These are phyloP conservation scores for Stephania cephalantha DNA, from an alignment of 164 flowering plant species.

Conservation along the genomic window DNA sequence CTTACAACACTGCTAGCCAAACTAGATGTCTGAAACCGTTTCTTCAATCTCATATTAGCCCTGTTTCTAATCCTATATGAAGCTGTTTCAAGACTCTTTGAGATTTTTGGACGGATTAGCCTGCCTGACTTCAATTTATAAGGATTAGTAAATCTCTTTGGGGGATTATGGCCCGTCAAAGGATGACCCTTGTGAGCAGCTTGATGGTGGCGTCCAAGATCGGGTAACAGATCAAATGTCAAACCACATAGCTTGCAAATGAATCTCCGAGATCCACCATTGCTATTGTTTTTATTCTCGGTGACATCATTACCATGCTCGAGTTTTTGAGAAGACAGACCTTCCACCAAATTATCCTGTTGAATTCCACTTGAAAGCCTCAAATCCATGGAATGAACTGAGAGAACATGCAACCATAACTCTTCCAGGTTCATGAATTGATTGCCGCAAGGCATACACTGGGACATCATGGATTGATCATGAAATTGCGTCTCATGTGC, in stretches of 20 bases:
- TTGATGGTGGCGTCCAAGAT: constrained; percentile 98
- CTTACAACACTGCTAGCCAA: constrained; percentile 21
- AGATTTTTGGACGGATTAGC: constrained; percentile 56
- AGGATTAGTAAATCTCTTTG: constrained; percentile 53
- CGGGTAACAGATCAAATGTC: constrained; percentile 91
- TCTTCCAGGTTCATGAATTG: constrained; percentile 67
- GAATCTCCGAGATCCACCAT: constrained; percentile 38
- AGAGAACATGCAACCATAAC: constrained; percentile 79
- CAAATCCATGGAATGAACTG: constrained; percentile 52
- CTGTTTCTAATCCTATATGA: constrained; percentile 56
- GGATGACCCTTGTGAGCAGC: constrained; percentile 86
- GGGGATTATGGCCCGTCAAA: constrained; percentile 29
- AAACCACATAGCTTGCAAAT: constrained; percentile 81
- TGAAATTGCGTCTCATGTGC: constrained; percentile 64
- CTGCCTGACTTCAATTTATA: constrained; percentile 64
- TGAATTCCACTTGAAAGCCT: constrained; percentile 34
- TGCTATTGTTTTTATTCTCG: constrained; percentile 30
- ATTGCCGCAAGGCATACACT: constrained; percentile 82
- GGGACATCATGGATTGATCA: constrained; percentile 69
- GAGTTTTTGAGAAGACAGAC: constrained; percentile 25
- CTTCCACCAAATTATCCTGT: constrained; percentile 16
- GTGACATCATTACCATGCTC: constrained; percentile 23
- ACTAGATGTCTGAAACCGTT: constrained; percentile 47
- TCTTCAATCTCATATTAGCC: constrained; percentile 40
- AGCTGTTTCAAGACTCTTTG: constrained; percentile 49